phyloP scores from a whole-genome alignment of 441 rosid species.

The Pelargonium myrrhifolium region DNA sequence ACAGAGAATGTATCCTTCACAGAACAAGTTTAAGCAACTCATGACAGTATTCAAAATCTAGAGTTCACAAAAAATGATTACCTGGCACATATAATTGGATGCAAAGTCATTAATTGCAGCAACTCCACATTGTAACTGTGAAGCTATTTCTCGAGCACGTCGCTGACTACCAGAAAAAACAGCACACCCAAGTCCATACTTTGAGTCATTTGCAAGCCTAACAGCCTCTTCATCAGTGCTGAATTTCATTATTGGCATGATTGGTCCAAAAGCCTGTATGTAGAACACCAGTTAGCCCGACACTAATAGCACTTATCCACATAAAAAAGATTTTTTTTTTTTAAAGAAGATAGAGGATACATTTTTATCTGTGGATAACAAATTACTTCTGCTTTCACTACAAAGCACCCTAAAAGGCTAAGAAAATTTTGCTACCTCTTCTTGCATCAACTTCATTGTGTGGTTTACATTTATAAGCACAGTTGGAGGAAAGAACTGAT shows the following conservation, averaged over 20 bases:
- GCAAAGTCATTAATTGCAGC: constrained; percentile 96
- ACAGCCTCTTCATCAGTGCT: constrained; percentile 82
- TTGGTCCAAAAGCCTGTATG: constrained; percentile 90
- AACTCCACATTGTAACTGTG: constrained; percentile 79
- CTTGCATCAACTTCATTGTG: constrained; percentile 88
- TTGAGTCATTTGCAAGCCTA: constrained; percentile 80
- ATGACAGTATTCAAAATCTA: too few relatives aligned
- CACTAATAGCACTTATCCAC: too few relatives aligned
- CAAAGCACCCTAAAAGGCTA: background rate
- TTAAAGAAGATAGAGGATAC: background rate
- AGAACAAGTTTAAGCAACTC: background rate
- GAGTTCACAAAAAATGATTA: constrained; percentile 14
- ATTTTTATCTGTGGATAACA: background rate
- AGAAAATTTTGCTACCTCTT: constrained; percentile 54
- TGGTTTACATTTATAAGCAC: constrained; percentile 76
- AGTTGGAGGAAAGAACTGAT: constrained; percentile 92
- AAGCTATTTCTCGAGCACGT: constrained; percentile 75
- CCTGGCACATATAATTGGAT: constrained; percentile 92
- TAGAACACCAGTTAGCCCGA: constrained; percentile 6
- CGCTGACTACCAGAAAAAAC: constrained; percentile 77
- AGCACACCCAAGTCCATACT: constrained; percentile 91
- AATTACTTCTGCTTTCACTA: background rate
- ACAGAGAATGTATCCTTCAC: background rate
- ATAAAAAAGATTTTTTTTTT: background rate
- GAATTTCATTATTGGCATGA: constrained; percentile 95